Conservation (phyloP, 306 rosid species). For the Malus fusca region DNA sequence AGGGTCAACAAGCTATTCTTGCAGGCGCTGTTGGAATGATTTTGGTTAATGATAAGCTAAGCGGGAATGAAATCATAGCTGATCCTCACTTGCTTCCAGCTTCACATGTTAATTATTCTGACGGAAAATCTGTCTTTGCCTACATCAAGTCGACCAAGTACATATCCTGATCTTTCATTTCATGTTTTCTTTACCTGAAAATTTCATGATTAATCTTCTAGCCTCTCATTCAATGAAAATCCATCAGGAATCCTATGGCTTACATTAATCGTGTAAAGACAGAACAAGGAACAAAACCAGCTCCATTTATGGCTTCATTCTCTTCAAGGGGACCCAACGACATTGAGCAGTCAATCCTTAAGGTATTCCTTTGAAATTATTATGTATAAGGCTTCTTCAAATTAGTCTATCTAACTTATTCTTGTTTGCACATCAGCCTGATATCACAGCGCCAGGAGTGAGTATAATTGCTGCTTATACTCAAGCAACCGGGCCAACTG, state of each 20-base stretch:
- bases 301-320: conserved; percentile 45
- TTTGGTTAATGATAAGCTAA: conserved; percentile 18
- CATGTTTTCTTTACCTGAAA: not conserved
- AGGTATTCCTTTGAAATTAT: conserved; percentile 16
- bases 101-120: conserved; percentile 27
- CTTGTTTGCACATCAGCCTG: conserved; percentile 22
- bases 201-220: not conserved
- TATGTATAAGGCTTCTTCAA: not conserved
- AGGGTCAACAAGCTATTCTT: conserved; percentile 25
- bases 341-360: conserved; percentile 33
- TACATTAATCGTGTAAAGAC: conserved; percentile 12
- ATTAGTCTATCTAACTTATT: not conserved
- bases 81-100: conserved; percentile 51
- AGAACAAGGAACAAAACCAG: conserved; percentile 13
- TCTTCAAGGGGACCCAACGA: conserved; percentile 47
- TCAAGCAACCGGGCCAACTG: conserved; percentile 3
- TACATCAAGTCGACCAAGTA: conserved; percentile 28
- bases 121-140: conserved; percentile 27
- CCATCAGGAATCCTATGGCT: not conserved
- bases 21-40: conserved; percentile 69
- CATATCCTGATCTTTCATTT: not conserved
- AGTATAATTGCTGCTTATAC: conserved; percentile 29
- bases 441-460: conserved; percentile 42
- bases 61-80: conserved; percentile 10
- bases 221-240: not conserved